phyloP scores from a whole-genome alignment of 2,329 filamentous ascomycete species.

The Parafenestella ontariensis region DNA sequence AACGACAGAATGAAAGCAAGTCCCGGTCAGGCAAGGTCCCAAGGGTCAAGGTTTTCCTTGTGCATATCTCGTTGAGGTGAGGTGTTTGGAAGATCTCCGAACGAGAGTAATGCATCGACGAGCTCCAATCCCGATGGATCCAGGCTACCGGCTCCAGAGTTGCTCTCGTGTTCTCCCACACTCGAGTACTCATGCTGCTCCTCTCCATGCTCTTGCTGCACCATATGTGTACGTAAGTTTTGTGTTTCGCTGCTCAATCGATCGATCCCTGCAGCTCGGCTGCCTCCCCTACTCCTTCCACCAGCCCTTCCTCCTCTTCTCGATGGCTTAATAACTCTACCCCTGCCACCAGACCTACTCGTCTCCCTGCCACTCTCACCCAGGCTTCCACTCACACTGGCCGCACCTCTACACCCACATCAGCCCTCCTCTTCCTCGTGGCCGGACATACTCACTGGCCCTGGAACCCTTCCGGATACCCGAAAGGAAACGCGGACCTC shows the following conservation, averaged over 20 bases:
- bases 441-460: slow-evolving; percentile 12
- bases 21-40: not conserved
- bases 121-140: not conserved
- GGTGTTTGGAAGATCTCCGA: not conserved
- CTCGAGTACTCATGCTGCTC: not conserved
- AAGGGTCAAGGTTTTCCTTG: not conserved
- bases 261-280: not conserved
- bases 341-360: not conserved
- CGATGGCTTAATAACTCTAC: slow-evolving; percentile 7
- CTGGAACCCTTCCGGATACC: slow-evolving; percentile 26
- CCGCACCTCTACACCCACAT: not conserved
- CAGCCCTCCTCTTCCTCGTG: slow-evolving; percentile 1
- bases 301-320: slow-evolving; percentile 9
- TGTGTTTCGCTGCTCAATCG: not conserved
- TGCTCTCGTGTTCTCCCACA: not conserved
- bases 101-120: not conserved
- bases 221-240: not conserved
- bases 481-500: slow-evolving; percentile 38
- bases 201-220: not conserved
- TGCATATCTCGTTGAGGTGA: not conserved
- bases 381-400: not conserved
- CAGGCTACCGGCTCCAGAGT: not conserved
- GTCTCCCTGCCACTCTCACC: slow-evolving; percentile 3
- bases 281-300: slow-evolving; percentile 2
- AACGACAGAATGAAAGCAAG: not conserved